phyloP scores from a whole-genome alignment of 2,329 filamentous ascomycete species.

The Alternaria sp. region DNA sequence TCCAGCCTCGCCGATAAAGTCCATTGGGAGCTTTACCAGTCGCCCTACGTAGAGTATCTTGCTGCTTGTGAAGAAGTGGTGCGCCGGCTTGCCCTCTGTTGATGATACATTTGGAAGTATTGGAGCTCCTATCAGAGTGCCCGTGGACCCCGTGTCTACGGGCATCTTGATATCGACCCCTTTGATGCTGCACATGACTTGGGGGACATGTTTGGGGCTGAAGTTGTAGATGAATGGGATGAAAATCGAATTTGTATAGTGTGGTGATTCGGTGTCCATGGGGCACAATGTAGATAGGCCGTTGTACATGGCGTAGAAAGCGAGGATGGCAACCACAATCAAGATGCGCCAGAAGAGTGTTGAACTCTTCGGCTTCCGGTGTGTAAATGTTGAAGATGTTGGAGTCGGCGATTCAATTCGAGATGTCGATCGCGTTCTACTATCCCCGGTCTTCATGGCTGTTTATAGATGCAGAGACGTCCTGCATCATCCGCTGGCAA shows the following conservation, averaged over 20 bases:
- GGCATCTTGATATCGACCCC: constrained; percentile 44
- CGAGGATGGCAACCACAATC: constrained; percentile 17
- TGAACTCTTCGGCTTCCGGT: constrained; percentile 26
- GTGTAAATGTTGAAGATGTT: constrained; percentile 29
- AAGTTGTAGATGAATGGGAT: constrained; percentile 45
- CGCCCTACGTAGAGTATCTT: constrained; percentile 47
- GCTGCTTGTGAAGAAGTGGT: constrained; percentile 49
- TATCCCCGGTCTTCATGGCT: constrained; percentile 33
- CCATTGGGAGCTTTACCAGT: constrained; percentile 40
- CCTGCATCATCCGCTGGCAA: constrained; percentile 23
- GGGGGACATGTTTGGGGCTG: constrained; percentile 35
- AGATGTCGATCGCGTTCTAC: constrained; percentile 23
- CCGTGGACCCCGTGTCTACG: constrained; percentile 49
- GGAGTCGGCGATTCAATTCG: constrained; percentile 1
- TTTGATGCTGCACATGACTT: constrained; percentile 41
- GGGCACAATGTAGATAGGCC: constrained; percentile 22
- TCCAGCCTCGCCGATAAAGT: constrained; percentile 35
- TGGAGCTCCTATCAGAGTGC: constrained; percentile 45
- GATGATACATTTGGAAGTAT: constrained; percentile 40
- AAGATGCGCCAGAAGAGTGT: constrained; percentile 30
- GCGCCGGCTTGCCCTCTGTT: constrained; percentile 36
- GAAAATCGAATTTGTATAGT: constrained; percentile 41
- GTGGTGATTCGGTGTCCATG: constrained; percentile 20
- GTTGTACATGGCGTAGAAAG: constrained; percentile 18
- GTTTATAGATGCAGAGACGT: constrained; percentile 24